A percentile compares a stretch with the other conserved stretches of the same genome.
phyloP scores from a whole-genome alignment of 768 basidiomycete species.

The Leccinum aurantiacum region DNA sequence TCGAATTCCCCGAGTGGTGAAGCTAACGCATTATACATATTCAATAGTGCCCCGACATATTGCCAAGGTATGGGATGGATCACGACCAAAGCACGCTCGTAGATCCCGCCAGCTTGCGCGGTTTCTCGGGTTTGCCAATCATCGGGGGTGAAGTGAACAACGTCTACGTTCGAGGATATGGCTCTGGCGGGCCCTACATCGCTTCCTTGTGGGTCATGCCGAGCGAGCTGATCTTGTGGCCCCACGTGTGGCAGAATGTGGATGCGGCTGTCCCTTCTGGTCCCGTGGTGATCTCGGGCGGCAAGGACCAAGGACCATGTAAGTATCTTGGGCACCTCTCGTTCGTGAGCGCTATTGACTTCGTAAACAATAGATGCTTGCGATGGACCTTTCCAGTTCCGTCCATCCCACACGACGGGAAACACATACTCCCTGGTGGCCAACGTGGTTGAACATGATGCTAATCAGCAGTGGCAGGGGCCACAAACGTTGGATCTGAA shows the following conservation, averaged over 20 bases:
- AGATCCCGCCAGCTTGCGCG: background rate
- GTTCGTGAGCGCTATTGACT: background rate
- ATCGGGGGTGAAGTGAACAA: background rate
- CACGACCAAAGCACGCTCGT: background rate
- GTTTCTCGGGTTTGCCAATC: background rate
- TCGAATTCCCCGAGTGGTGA: background rate
- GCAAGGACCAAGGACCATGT: background rate
- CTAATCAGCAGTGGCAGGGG: background rate
- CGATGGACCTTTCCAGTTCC: conserved; percentile 2
- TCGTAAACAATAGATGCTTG: conserved; percentile 1
- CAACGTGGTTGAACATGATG: conserved; percentile 1
- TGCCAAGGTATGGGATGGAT: background rate
- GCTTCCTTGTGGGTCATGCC: background rate
- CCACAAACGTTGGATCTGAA: background rate
- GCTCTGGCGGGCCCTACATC: background rate
- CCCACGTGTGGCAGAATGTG: too few species aligned
- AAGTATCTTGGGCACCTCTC: background rate
- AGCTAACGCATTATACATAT: background rate
- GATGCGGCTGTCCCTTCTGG: background rate
- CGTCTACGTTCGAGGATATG: background rate
- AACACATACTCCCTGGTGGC: conserved; percentile 11
- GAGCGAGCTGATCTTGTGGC: background rate
- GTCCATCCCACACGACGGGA: conserved; percentile 8
- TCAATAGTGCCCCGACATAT: background rate
- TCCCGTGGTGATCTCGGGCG: background rate